phyloP scores from a whole-genome alignment of 768 basidiomycete species.

The Kwoniella shandongensis region DNA sequence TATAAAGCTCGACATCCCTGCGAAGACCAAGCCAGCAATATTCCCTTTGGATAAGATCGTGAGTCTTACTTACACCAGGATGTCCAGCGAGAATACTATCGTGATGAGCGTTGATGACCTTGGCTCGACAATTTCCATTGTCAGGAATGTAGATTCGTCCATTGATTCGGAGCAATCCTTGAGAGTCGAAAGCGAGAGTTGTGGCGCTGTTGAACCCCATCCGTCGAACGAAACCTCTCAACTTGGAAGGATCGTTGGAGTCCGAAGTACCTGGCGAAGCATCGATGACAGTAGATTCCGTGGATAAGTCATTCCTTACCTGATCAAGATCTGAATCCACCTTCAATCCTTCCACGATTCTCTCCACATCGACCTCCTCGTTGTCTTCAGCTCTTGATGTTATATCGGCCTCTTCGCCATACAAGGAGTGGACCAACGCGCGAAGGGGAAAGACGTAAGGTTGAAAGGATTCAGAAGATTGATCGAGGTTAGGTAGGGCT shows the following conservation, averaged over 20 bases:
- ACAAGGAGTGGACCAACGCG: not conserved
- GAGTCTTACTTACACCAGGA: slow-evolving; percentile 54
- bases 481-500: not conserved
- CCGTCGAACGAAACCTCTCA: too few species aligned
- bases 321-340: not conserved
- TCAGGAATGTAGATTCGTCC: too few species aligned
- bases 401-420: not conserved
- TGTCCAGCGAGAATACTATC: slow-evolving; percentile 53
- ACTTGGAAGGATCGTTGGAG: too few species aligned
- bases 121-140: not conserved
- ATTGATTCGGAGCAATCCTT: too few species aligned
- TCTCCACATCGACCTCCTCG: not conserved
- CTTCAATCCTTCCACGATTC: not conserved
- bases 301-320: not conserved
- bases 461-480: too few species aligned
- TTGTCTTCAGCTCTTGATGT: not conserved
- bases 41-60: slow-evolving; percentile 49
- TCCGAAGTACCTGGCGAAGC: not conserved
- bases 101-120: not conserved
- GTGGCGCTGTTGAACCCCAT: too few species aligned
- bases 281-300: not conserved
- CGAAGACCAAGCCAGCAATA: slow-evolving; percentile 53
- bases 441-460: too few species aligned
- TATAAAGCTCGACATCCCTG: slow-evolving; percentile 46
- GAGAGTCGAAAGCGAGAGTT: too few species aligned